Evolutionary conservation across 1,284 basidiomycete genomes (phyloP), one percentile per base, ranked within the genome.

Genomic region (Paramarasmius palmivorus): DNA sequence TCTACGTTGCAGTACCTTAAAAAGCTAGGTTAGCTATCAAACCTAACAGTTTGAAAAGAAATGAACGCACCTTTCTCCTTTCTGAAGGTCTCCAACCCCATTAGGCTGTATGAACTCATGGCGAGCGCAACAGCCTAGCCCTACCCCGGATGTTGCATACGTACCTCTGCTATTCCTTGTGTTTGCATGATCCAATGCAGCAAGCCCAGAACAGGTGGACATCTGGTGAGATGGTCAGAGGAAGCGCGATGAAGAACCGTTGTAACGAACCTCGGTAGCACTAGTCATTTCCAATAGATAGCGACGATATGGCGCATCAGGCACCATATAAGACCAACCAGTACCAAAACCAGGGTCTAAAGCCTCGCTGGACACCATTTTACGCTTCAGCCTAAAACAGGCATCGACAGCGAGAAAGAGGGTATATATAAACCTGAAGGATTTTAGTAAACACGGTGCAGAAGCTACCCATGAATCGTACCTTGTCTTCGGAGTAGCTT

Each of bases 1-100:
- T 70, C 67, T 58, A 67, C 67, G 32, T 68, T 69, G 1, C 54
- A 25, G 47, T 61, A 64, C 17, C 62, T 63, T n/a, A n/a, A n/a
- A n/a, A n/a, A n/a, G n/a, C n/a, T n/a, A n/a, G n/a, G n/a, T 29
- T 15, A 32, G 35, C 6, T 59, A 59, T n/a, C 38, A 51, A 45
- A 40, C 45, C n/a, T 9, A 20, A 36, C 3, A 40, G 9, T 17
- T 14, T 10, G 25, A 15, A 2, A 38, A 19, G 22, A 50, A 38
- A 48, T n/a, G n/a, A 20, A 37, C 55, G 9, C 26, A 64, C 66
- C 32, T 57, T 56, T 69, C 68, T 0, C 68, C 65, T 9, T 59
- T 55, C 41, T 67, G 66, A 32, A 32, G 29, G 12, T 32, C 10
- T 63, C 49, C 57, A 0, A 63, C 57, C 0, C 63, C 58, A 26